Evolutionary conservation across 2,329 filamentous ascomycete genomes (phyloP), one percentile per base, ranked within the genome.

Genomic region (Neofusicoccum laricinum): DNA sequence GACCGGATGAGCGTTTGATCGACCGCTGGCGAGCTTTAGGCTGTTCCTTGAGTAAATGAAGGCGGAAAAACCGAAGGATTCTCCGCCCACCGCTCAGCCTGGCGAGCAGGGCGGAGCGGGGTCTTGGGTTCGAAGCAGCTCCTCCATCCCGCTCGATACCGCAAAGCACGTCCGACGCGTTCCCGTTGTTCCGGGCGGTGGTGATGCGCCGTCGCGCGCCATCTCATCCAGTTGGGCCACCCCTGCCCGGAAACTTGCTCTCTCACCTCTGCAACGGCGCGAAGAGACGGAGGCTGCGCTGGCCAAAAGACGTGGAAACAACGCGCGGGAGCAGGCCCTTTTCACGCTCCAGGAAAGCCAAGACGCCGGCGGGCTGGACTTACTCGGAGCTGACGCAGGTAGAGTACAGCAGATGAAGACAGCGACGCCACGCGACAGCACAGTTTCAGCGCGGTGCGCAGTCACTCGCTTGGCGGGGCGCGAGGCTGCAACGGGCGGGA

Each of bases 31-130:
- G 55, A 59, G 55, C 55, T n/a, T 59, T 59, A 46, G 55, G 17
- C 11, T 45, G 55, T 59, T 21, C 55, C 55, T 46, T 59, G 21
- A 4, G 41, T 34, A 59, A 59, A 59, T 59, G 55, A 59, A 59
- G 55, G 55, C 55, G 55, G 55, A 48, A 38, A 36, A 46, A 6
- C 46, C 30, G 11, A 45, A 59, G 43, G 55, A 38, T 36, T 34
- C 55, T 46, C 55, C 55, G 55, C 55, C 41, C 30, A 46, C 55
- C 17, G 25, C 55, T 21, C 41, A 59, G 55, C 41, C 30, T 14
- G 10, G 53, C 1, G n/a, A 21, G 38, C 30, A 46, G 55, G 55
- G 55, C 55, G 55, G 55, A 59, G 55, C 55, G 55, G 55, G 46
- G 41, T 15, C 40, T 41, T 36, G 14, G 55, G 55, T 41, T 21